phyloP scores from a whole-genome alignment of 2,329 filamentous ascomycete species.

The Thielaviopsis musarum region DNA sequence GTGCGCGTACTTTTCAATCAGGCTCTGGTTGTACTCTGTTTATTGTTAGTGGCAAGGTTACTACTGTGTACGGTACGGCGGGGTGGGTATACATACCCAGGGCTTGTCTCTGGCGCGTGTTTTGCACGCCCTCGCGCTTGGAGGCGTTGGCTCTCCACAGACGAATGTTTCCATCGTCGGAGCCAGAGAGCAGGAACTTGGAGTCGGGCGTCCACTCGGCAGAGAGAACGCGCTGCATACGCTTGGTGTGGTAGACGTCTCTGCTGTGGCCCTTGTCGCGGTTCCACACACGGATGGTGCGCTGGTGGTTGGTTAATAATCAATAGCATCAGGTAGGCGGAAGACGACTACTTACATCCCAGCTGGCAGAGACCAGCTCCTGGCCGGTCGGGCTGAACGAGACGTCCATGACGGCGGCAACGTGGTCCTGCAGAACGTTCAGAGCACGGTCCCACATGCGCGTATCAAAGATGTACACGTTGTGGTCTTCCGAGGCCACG shows the following conservation, averaged over 20 bases:
- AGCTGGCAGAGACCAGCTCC: constrained; percentile 78
- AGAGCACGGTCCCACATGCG: constrained; percentile 73
- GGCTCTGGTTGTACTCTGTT: constrained; percentile 67
- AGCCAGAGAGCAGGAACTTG: constrained; percentile 77
- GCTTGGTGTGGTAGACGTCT: constrained; percentile 93
- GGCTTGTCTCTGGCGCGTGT: constrained; percentile 66
- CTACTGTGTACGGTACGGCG: neutral
- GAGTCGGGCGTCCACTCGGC: constrained; percentile 75
- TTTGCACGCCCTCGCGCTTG: constrained; percentile 69
- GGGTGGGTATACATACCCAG: constrained; percentile 23
- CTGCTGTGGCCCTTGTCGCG: constrained; percentile 66
- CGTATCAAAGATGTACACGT: constrained; percentile 79
- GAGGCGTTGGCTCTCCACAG: constrained; percentile 84
- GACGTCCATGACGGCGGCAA: constrained; percentile 85
- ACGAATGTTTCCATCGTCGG: constrained; percentile 74
- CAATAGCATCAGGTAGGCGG: constrained; percentile 29
- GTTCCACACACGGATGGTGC: constrained; percentile 75
- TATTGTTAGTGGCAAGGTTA: neutral
- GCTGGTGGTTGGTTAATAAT: constrained; percentile 25
- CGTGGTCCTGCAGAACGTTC: constrained; percentile 81
- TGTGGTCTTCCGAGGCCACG: constrained; percentile 86
- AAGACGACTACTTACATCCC: constrained; percentile 30
- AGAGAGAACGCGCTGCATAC: constrained; percentile 90
- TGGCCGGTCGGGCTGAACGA: constrained; percentile 91
- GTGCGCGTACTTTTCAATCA: constrained; percentile 72